Evolutionary conservation across 2,329 filamentous ascomycete genomes (phyloP).

Genomic region (Tolypocladium album): DNA sequence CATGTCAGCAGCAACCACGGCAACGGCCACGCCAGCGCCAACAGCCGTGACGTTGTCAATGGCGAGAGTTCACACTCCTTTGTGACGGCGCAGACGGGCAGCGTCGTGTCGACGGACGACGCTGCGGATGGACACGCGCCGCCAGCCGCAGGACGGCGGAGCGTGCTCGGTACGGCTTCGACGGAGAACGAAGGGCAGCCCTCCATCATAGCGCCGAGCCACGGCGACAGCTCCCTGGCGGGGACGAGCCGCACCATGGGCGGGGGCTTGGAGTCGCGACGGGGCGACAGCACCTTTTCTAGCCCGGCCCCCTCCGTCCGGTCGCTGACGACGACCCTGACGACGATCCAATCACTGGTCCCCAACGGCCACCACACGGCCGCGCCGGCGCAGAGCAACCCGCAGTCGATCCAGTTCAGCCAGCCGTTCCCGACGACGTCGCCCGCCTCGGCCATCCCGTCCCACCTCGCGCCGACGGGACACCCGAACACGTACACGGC

Average conservation of each 20-base stretch:
- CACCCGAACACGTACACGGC: constrained; percentile 63
- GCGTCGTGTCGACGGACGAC: constrained; percentile 42
- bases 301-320: constrained; percentile 72
- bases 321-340: constrained; percentile 73
- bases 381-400: constrained; percentile 24
- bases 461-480: constrained; percentile 49
- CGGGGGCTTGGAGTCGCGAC: constrained; percentile 54
- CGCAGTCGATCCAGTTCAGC: constrained; percentile 48
- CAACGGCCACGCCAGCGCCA: constrained; percentile 10
- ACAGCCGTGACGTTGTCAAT: constrained; percentile 11
- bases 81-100: constrained; percentile 44
- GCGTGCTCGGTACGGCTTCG: constrained; percentile 68
- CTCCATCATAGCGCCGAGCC: constrained; percentile 68
- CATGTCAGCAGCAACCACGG: constrained; percentile 27
- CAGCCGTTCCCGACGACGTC: constrained; percentile 54
- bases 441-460: constrained; percentile 62
- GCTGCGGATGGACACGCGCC: constrained; percentile 51
- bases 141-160: constrained; percentile 56
- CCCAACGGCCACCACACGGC: constrained; percentile 36
- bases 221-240: constrained; percentile 53
- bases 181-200: constrained; percentile 68
- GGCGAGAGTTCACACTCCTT: constrained; percentile 42
- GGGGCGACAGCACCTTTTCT: constrained; percentile 71
- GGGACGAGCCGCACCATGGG: constrained; percentile 64
- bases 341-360: constrained; percentile 70